Evolutionary conservation across 345 rosid genomes (phyloP).

Genomic region (Punica granatum): DNA sequence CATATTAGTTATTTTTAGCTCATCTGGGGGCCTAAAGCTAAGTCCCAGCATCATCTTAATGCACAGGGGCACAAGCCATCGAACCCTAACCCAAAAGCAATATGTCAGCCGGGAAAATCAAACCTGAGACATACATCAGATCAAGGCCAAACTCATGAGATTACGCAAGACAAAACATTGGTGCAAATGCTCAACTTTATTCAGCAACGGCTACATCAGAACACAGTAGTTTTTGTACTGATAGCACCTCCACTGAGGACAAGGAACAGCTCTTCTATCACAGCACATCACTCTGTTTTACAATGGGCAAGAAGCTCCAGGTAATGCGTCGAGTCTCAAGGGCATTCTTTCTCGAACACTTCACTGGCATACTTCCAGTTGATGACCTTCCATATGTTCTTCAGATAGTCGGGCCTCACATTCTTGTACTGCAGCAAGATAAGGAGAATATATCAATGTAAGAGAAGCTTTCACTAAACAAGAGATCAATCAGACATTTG

Average conservation of each 20-base stretch:
- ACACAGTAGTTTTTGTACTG: not conserved
- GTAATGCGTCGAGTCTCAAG: not conserved
- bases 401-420: constrained; percentile 41
- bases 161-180: not conserved
- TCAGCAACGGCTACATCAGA: not conserved
- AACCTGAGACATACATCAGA: not conserved
- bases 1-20: no score
- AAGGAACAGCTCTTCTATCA: constrained; percentile 1
- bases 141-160: not conserved
- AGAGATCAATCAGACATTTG: not conserved
- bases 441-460: not conserved
- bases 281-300: not conserved
- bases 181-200: not conserved
- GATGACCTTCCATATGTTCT: constrained; percentile 92
- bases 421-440: constrained; percentile 16
- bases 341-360: constrained; percentile 38
- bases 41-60: no score
- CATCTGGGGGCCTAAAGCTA: no score
- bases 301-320: not conserved
- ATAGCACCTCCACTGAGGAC: not conserved
- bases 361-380: constrained; percentile 85
- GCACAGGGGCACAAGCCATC: no score
- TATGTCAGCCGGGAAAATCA: not conserved
- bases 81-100: no score
- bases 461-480: no score